Evolutionary conservation across 129 eudicot genomes (phyloP).

Genomic region (Rutidosis leptorrhynchoides): DNA sequence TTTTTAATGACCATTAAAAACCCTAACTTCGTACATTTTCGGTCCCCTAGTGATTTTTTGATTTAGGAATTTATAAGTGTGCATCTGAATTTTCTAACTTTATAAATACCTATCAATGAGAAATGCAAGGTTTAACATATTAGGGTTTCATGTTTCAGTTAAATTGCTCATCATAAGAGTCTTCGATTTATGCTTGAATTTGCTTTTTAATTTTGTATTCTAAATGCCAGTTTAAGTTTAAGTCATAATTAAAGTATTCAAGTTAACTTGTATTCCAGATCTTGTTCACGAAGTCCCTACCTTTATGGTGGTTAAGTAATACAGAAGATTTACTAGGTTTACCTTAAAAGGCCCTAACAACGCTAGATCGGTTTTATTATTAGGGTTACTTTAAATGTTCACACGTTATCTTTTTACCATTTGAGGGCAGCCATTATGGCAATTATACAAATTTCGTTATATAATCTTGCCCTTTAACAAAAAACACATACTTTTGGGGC

Average conservation of each 20-base stretch:
- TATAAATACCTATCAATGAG: not conserved
- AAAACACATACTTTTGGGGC: slow-evolving; percentile 4
- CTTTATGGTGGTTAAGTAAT: not conserved
- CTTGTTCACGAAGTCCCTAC: not conserved
- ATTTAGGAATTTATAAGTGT: not conserved
- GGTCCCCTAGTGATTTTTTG: not conserved
- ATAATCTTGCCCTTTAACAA: not conserved
- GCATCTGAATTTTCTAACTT: slow-evolving; percentile 9
- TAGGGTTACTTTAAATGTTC: not conserved
- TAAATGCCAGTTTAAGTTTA: not conserved
- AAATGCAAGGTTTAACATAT: slow-evolving; percentile 8
- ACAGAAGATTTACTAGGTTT: not conserved
- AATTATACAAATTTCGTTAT: not conserved
- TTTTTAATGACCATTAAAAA: slow-evolving; percentile 9
- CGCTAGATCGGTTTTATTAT: not conserved
- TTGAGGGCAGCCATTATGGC: not conserved
- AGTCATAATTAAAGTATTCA: not conserved
- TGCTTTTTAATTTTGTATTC: not conserved
- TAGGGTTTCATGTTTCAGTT: not conserved
- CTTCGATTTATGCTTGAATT: not conserved
- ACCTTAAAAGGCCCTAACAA: too few relatives aligned
- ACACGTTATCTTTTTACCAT: not conserved
- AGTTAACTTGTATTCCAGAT: not conserved
- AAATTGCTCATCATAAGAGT: not conserved
- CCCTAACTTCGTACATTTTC: slow-evolving; percentile 24